phyloP scores from a whole-genome alignment of 75 land plant species.

The Gnetum montanum region DNA sequence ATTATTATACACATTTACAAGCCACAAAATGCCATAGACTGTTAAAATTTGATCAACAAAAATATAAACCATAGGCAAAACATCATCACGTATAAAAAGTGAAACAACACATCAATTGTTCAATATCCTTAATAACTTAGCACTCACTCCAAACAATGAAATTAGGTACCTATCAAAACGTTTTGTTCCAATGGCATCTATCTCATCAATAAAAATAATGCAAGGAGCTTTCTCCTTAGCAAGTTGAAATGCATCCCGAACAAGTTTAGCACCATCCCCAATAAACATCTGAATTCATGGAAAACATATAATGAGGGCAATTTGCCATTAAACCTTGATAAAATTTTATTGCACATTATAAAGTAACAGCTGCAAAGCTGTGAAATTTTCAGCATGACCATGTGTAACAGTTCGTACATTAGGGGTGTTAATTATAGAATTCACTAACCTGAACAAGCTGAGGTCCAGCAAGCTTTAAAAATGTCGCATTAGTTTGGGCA shows the following conservation, averaged over 20 bases:
- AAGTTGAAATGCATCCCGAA: conserved; percentile 96
- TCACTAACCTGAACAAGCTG: conserved; percentile 86
- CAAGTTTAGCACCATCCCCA: conserved; percentile 99
- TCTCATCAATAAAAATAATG: conserved; percentile 96
- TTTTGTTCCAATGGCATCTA: conserved; percentile 98
- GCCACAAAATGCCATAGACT: too few relatives aligned
- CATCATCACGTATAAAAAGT: background rate
- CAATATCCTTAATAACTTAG: too few relatives aligned
- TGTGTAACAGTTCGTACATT: background rate
- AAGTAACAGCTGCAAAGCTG: too few relatives aligned
- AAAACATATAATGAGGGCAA: too few relatives aligned
- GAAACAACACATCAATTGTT: background rate
- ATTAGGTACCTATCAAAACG: conserved; percentile 89
- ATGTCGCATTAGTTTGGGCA: conserved; percentile 98
- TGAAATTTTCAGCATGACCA: too few relatives aligned
- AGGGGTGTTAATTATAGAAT: background rate
- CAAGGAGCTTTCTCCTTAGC: conserved; percentile 98
- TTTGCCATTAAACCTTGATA: too few relatives aligned
- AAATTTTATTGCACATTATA: too few relatives aligned
- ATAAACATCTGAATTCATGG: conserved; percentile 91
- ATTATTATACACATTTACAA: too few relatives aligned
- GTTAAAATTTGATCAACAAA: too few relatives aligned
- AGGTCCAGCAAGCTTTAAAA: conserved; percentile 92
- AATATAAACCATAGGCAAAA: too few relatives aligned
- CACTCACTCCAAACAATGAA: too few relatives aligned